Evolutionary conservation across 208 protist species (phyloP), one percentile per base, ranked within the genome.

Genomic region (Trypanosomatidae sp.): DNA sequence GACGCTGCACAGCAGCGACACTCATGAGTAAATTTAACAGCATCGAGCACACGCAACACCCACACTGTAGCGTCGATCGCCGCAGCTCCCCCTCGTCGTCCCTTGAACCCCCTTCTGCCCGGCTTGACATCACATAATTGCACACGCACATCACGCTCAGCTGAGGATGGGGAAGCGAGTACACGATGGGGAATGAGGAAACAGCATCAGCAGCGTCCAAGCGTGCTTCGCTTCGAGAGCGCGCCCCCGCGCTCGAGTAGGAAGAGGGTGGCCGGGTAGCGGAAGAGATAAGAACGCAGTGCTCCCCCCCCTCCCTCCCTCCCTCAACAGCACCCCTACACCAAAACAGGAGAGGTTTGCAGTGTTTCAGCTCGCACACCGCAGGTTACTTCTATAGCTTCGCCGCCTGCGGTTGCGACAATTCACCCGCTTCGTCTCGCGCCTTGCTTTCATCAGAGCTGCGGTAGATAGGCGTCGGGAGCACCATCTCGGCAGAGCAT

Each of bases 401-500:
- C 60, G 10, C 44, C 46, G 17, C 25, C 25, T 22, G 44, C 44
- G 4, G 17, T n/a, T 22, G 56, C 5, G 7, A 44, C 30, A 13
- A 55, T 47, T n/a, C 43, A 2, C 6, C 59, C 19, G 30, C 22
- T 15, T 13, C 15, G n/a, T 33, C 49, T 52, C 44, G 8, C 28
- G 12, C 19, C 10, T 53, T 36, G 44, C 10, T 15, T 0, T 15
- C 25, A 9, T 68, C 28, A 36, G 13, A 52, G 12, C 33, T 68
- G 2, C 46, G 64, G 66, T 80, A 80, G 3, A 72, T 59, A 6
- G 67, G 73, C 22, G 25, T 17, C 33, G 90, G 86, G 36, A 92
- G 66, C 36, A 92, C 85, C 47, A 69, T 47, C 68, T 68, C 83
- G 5, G 85, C 71, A 3, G 83, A 77, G 39, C 81, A 86, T 25